Evolutionary conservation across 257 asterid species (phyloP).

Genomic region (Nicotiana undulata): DNA sequence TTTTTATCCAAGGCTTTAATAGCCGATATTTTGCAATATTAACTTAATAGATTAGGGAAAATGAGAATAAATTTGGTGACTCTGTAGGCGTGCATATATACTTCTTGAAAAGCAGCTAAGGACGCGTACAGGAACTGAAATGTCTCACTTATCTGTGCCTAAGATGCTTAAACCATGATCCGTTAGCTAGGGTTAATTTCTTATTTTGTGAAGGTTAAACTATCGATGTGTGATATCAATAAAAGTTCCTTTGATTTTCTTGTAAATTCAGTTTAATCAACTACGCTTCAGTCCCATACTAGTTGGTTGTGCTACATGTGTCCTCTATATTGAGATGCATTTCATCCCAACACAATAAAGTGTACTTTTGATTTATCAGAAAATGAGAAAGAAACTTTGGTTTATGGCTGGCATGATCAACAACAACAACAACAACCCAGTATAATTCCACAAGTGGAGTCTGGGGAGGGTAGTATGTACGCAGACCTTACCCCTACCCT

Average conservation of each 20-base stretch:
- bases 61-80: neutral
- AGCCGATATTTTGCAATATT: neutral
- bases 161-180: neutral
- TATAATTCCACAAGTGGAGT: too few relatives aligned
- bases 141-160: neutral
- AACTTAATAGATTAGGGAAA: neutral
- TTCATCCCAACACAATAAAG: neutral
- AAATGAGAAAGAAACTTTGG: neutral
- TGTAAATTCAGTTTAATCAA: neutral
- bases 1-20: neutral
- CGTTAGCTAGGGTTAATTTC: neutral
- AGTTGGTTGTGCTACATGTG: neutral
- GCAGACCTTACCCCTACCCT: too few relatives aligned
- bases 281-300: neutral
- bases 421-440: too few relatives aligned
- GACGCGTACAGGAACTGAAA: neutral
- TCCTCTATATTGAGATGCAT: neutral
- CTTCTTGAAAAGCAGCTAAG: neutral
- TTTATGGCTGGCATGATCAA: neutral
- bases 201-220: neutral
- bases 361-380: neutral
- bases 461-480: too few relatives aligned
- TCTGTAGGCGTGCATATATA: too few relatives aligned
- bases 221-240: neutral
- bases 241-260: neutral